Conservation (phyloP, 192 early-diverging fungal genomes). For the Coemansia sp. region DNA sequence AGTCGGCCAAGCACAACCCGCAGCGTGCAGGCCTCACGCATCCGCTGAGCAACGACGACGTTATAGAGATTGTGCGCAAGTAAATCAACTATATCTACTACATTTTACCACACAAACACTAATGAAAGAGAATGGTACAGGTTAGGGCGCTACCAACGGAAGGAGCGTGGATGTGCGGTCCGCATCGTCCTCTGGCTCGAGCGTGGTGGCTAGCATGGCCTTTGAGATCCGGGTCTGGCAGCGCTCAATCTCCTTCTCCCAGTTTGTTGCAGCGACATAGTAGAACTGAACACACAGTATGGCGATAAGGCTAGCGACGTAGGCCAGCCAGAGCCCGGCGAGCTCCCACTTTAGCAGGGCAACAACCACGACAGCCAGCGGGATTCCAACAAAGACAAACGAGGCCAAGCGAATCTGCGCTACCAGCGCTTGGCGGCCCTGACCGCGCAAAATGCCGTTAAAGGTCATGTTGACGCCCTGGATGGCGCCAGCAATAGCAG, state of each 20-base stretch:
- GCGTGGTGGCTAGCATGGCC: constrained; percentile 7
- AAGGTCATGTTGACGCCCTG: constrained; percentile 61
- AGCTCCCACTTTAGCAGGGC: constrained; percentile 57
- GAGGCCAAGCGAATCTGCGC: constrained; percentile 51
- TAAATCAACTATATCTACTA: constrained; percentile 1
- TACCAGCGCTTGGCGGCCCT: constrained; percentile 55
- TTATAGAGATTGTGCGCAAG: constrained; percentile 80
- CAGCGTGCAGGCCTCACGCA: constrained; percentile 89
- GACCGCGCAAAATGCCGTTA: constrained; percentile 59
- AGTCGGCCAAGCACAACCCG: constrained; percentile 94
- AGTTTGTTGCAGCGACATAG: constrained; percentile 34
- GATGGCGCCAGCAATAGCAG: constrained; percentile 19
- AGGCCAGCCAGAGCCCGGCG: constrained; percentile 65
- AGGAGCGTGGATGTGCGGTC: constrained; percentile 3
- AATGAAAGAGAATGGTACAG: not conserved
- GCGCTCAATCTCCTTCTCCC: constrained; percentile 39
- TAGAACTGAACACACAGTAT: constrained; percentile 22
- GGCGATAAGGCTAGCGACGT: constrained; percentile 40
- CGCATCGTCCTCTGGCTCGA: not conserved
- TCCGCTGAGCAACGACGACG: constrained; percentile 89
- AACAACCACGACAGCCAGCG: constrained; percentile 44
- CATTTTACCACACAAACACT: not conserved
- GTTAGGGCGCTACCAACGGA: not conserved
- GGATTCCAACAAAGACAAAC: constrained; percentile 50
- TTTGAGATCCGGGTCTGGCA: constrained; percentile 37